Evolutionary conservation across 2,329 filamentous ascomycete genomes (phyloP), one percentile per base, ranked within the genome.

Genomic region (Ceratocystis cacaofunesta): DNA sequence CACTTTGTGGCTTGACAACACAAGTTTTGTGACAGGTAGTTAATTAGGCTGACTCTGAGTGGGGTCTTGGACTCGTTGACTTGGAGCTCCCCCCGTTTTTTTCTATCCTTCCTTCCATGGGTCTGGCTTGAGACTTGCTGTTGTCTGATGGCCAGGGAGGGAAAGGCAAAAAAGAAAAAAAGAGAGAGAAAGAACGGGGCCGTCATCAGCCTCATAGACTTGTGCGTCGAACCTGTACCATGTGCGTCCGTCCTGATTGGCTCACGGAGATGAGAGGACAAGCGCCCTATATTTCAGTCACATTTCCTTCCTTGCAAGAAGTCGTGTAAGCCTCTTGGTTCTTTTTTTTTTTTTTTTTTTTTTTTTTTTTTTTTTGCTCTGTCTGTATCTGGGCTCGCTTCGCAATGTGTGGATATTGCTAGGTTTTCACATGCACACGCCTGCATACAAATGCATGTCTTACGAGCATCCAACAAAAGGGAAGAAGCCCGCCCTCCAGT

Each of bases 241-340:
- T 15, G 25, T 25, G 6, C 19, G 6, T 12, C 19, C 19, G 5
- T 10, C 25, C 7, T 52, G 19, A 52, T 52, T 52, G 48, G 48
- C 12, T 25, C 7, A 6, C 48, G 19, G 48, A 19, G 6, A 52
- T 52, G 48, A 25, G 19, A 3, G 7, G 25, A 15, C 48, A 52
- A 52, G 48, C 48, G 48, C 48, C 48, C 48, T 52, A 52, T 52
- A 52, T 52, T 52, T 19, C 48, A 52, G 48, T 52, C 48, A 52
- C 48, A 52, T 25, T 25, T 25, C 32, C 32, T 12, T 52, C 7
- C 19, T 52, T 25, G 48, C 48, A 25, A 52, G 8, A 52, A 52
- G 48, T 28, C 48, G 1, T 12, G 48, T 8, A 52, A 52, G 19
- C 48, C 8, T 36, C 8, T 36, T 36, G 32, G 8, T 36, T 36